Base-by-base conservation (phyloP, 805 yeast species). In the Citeromyces matritensis region DNA sequence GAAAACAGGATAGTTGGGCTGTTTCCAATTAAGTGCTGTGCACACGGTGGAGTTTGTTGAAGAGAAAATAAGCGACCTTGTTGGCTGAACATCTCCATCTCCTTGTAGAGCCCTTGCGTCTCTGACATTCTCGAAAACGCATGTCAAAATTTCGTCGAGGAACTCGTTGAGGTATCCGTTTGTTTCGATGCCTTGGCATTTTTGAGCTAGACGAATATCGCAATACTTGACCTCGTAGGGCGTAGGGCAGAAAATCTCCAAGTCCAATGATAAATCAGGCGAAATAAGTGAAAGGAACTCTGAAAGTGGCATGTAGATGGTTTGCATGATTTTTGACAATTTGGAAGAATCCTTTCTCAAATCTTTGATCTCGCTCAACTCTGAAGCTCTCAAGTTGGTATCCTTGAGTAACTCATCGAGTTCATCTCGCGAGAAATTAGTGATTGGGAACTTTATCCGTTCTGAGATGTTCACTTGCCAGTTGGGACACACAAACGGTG, bases 1-100 rank as follows among this genome's bases (percentile, higher is more conserved):
- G 40, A 91, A 74, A 1, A 91, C 97, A 0, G 98, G 96, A 55
- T 79, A 91, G 50, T 88, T 88, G 9, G 98, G 97, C 55, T 91
- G 98, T 53, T 91, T 91, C 98, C 98, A 91, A 54, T 91, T 91
- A 42, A 91, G 57, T 29, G 84, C 80, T 8, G 94, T 83, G 54
- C 97, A 91, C n/a, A 85, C 83, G 29, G 74, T 70, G 23, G 95
- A 80, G 51, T 85, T 84, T 34, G 80, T 70, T 1, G 95, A 83
- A 9, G 94, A 72, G 52, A 91, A 82, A 7, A 88, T 74, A 27
- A 91, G 57, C 1, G 93, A 73, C 36, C 94, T 60, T 13, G 69
- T 51, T 15, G 51, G 45, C 30, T 44, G 39, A 27, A 42, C 36
- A 12, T 52, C 48, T 24, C 49, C 39, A 9, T 35, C 32, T 8